A percentile compares a stretch with the other conserved stretches of the same genome.
These are phyloP conservation scores for Stephanodiscus triporus DNA, from an alignment of 108 stramenopile genomes.

Conservation along the genomic window DNA sequence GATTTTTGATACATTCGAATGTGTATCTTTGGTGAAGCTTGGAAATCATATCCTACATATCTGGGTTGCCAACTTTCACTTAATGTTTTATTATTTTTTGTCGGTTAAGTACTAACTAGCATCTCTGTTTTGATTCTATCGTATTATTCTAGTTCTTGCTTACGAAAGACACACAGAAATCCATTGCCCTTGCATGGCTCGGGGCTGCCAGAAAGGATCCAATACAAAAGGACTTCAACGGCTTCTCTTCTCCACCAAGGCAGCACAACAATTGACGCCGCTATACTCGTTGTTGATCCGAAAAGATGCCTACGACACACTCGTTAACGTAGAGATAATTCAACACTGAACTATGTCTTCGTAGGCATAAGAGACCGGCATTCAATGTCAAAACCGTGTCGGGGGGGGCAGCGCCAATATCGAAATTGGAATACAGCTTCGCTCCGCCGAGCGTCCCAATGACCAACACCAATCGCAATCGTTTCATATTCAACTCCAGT, in stretches of 20 bases:
- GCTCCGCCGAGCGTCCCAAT: conserved; percentile 74
- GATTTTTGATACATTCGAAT: too few species aligned
- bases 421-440: conserved; percentile 81
- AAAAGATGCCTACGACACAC: conserved; percentile 78
- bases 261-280: conserved; percentile 84
- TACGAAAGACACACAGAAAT: conserved; percentile 83
- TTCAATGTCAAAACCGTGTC: conserved; percentile 87
- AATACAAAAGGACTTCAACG: conserved; percentile 62
- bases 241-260: conserved; percentile 64
- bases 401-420: conserved; percentile 76
- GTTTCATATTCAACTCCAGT: not conserved
- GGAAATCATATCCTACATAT: too few species aligned
- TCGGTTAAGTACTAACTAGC: too few species aligned
- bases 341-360: conserved; percentile 79
- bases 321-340: conserved; percentile 57
- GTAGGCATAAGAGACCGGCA: conserved; percentile 88
- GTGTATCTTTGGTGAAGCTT: too few species aligned
- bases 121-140: too few species aligned
- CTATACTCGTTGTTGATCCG: conserved; percentile 91
- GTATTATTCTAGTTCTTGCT: conserved; percentile 51
- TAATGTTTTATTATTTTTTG: too few species aligned
- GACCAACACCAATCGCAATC: conserved; percentile 25
- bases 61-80: too few species aligned
- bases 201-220: conserved; percentile 89
- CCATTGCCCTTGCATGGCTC: conserved; percentile 90